Conservation (phyloP, 805 yeast genomes). For the Candida gorgasii region DNA sequence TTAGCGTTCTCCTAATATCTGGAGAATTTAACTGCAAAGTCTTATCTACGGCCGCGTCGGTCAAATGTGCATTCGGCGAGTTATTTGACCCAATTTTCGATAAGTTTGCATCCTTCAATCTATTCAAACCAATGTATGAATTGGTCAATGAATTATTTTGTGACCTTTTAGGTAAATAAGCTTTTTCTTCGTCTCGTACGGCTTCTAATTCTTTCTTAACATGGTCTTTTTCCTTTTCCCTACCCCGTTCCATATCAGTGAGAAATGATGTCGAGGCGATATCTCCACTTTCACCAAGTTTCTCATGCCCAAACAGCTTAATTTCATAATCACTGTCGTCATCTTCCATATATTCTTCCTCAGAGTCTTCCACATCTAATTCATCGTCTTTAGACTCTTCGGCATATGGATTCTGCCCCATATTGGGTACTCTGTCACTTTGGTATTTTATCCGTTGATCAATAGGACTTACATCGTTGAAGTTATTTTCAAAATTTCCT, state of each 20-base stretch:
- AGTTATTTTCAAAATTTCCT: slow-evolving; percentile 26
- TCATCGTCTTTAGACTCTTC: slow-evolving; percentile 14
- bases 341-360: slow-evolving; percentile 3
- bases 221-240: slow-evolving; percentile 1
- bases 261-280: background rate
- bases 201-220: background rate
- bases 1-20: slow-evolving; percentile 22
- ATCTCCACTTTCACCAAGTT: background rate
- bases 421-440: slow-evolving; percentile 24
- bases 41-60: slow-evolving; percentile 1
- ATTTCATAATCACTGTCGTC: slow-evolving; percentile 9
- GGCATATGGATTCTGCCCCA: slow-evolving; percentile 27
- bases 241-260: slow-evolving; percentile 1
- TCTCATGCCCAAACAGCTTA: slow-evolving; percentile 2
- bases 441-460: slow-evolving; percentile 15
- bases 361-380: slow-evolving; percentile 2
- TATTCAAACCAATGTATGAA: slow-evolving; percentile 40
- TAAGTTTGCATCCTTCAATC: slow-evolving; percentile 33
- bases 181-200: slow-evolving; percentile 16
- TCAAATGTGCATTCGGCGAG: slow-evolving; percentile 5
- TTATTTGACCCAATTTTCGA: slow-evolving; percentile 14
- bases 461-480: slow-evolving; percentile 13
- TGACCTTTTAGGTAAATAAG: slow-evolving; percentile 37
- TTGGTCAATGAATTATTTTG: slow-evolving; percentile 28
- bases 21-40: slow-evolving; percentile 22